These are phyloP conservation scores for Lenzites betulinus DNA, from an alignment of 768 basidiomycete genomes.

Conservation along the genomic window DNA sequence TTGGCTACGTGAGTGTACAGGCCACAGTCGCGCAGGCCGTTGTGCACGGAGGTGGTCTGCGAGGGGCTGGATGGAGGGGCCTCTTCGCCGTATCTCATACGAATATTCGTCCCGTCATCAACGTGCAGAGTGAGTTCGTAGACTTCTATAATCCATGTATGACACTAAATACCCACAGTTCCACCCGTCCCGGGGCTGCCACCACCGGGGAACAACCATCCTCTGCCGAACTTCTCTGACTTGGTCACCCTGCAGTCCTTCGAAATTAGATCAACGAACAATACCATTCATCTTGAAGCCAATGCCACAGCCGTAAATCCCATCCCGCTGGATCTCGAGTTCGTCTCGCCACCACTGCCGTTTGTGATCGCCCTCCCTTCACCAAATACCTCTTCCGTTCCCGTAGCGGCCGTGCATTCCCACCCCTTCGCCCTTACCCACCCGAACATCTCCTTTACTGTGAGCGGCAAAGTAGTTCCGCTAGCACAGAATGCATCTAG, in stretches of 20 bases:
- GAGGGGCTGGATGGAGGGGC: slow-evolving; percentile 50
- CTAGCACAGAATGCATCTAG: slow-evolving; percentile 34
- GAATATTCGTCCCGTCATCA: slow-evolving; percentile 49
- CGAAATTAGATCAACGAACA: slow-evolving; percentile 38
- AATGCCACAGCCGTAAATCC: slow-evolving; percentile 62
- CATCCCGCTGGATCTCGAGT: slow-evolving; percentile 47
- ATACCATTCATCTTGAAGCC: slow-evolving; percentile 41
- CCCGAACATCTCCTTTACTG: slow-evolving; percentile 63
- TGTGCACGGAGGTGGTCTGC: slow-evolving; percentile 53
- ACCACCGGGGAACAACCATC: slow-evolving; percentile 48
- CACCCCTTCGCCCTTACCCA: slow-evolving; percentile 61
- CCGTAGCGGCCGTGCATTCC: slow-evolving; percentile 57
- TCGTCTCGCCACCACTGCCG: slow-evolving; percentile 59
- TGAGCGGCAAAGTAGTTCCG: slow-evolving; percentile 61
- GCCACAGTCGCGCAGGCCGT: slow-evolving; percentile 44
- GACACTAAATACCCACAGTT: slow-evolving; percentile 42
- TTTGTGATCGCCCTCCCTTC: slow-evolving; percentile 59
- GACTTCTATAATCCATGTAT: neutral
- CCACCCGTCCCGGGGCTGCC: slow-evolving; percentile 69
- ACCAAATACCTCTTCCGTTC: slow-evolving; percentile 30
- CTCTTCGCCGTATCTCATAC: slow-evolving; percentile 41
- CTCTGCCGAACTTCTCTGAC: slow-evolving; percentile 58
- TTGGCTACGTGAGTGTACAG: slow-evolving; percentile 48
- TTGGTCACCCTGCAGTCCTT: slow-evolving; percentile 65
- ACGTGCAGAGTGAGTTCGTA: slow-evolving; percentile 52